Base-by-base conservation (phyloP, 2,329 filamentous ascomycete species). In the Penicillium oxalicum region DNA sequence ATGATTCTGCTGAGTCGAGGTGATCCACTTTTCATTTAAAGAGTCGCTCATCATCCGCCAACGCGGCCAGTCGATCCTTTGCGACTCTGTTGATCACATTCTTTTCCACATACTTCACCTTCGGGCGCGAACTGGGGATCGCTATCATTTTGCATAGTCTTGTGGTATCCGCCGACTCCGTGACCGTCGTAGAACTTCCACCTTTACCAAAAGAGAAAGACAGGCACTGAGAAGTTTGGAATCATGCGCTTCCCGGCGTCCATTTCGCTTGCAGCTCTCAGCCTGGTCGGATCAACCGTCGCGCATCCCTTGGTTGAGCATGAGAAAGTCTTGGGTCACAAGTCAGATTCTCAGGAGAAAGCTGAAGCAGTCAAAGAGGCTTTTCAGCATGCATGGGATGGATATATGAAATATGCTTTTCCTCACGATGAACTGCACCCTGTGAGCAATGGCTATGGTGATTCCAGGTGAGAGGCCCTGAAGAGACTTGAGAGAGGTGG, bases 371-470 rank as follows among this genome's bases (percentile, higher is more conserved):
- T 91, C 45, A 84, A 82, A 63, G 77, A 81, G 47, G 82, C 83
- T 0, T 91, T 91, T 61, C 74, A 79, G 49, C 77, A 78, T 58
- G 83, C 86, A 2, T 91, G 86, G 85, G 70, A 82, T 50, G 86
- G 84, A 2, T 91, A 91, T 65, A 79, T 81, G 60, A 71, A 80
- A 68, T 81, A 87, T 68, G 87, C 87, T 0, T 91, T 87, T 53
- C 86, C 86, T 1, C 80, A 88, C 57, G 88, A 94, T 65, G 87
- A 88, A 39, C 72, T 94, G 8, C 75, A 74, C 52, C 88, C 89
- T 0, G 74, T 87, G 11, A 79, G 77, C 36, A 87, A 88, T 56
- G 69, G 68, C 0, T 84, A 71, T 51, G 74, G 75, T 24, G 83
- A 95, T 65, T 86, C 87, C 47, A 79, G 86, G 87, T 88, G 71